Evolutionary conservation across 306 rosid genomes (phyloP), one percentile per base, ranked within the genome.

Genomic region (Cyamopsis tetragonoloba): DNA sequence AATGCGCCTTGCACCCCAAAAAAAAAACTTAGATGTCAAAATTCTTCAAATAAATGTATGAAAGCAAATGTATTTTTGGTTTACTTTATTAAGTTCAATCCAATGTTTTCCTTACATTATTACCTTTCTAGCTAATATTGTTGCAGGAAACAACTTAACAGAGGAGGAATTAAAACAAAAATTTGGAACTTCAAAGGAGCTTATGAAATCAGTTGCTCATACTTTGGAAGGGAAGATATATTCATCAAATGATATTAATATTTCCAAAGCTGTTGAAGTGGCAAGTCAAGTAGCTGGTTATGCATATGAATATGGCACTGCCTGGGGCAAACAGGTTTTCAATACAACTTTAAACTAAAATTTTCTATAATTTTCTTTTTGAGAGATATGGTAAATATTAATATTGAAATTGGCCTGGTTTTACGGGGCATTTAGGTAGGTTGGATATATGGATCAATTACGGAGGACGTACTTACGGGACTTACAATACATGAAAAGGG

Each of bases 251-350:
- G 13, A 37, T 24, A 54, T 44, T 20, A 63, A 37, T 43, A 31
- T 70, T 67, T 34, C 31, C 0, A 44, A 50, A 7, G 32, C 11
- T 7, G 6, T 79, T 11, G 80, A 81, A 23, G 62, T 77, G 39
- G 88, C 93, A 20, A 12, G 19, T 56, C 67, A 71, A 39, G 86
- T 86, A 5, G 83, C 89, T 27, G 12, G 34, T 43, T 80, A 71
- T 51, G 74, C 28, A 24, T 91, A 86, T 42, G 97, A 88, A 79
- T 20, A 38, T 41, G 79, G 71, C 44, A 86, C 80, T 32, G 53
- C 19, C 2, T 91, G 97, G 97, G 96, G 96, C n/a, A 37, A 19
- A 15, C 70, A 82, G 91, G 95, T 85, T 4, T 32, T 31, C 1
- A 17, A 8, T 7, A 3, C 18, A 68, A 55, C n/a, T n/a, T n/a